Percentiles rank a stretch among this genome's conserved stretches.
Conservation (phyloP, 768 basidiomycete species). For the Hirschioporus abietinus region DNA sequence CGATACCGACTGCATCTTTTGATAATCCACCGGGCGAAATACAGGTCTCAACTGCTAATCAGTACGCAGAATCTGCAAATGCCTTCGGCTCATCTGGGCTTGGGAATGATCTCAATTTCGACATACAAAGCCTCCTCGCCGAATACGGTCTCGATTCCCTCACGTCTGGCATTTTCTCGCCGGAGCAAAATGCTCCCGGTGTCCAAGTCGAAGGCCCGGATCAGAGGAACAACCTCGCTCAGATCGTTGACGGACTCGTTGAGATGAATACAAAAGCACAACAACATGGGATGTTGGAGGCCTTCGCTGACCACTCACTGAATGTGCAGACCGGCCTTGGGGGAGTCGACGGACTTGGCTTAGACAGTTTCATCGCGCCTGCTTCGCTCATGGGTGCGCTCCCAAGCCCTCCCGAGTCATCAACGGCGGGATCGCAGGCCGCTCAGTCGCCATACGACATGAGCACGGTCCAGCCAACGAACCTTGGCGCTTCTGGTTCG, state of each 20-base stretch:
- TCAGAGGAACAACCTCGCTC: background rate
- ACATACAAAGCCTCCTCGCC: background rate
- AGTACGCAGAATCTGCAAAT: background rate
- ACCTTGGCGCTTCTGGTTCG: background rate
- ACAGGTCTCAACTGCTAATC: background rate
- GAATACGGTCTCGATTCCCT: background rate
- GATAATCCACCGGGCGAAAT: background rate
- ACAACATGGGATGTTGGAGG: background rate
- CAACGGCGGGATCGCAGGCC: background rate
- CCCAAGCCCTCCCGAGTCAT: background rate
- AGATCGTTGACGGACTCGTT: background rate
- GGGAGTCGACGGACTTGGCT: background rate
- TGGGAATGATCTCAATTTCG: background rate
- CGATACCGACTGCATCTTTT: background rate
- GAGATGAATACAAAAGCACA: background rate
- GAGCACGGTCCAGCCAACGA: background rate
- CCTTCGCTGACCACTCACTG: background rate
- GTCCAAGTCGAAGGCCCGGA: background rate
- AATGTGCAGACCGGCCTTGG: background rate
- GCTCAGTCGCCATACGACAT: background rate
- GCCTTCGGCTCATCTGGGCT: background rate
- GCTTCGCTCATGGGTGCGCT: background rate
- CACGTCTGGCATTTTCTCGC: background rate
- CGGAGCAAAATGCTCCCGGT: background rate
- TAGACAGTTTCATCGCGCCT: background rate